A percentile compares a stretch with the other conserved stretches of the same genome.
Conservation (phyloP, 805 yeast species). For the Pichia insulana region DNA sequence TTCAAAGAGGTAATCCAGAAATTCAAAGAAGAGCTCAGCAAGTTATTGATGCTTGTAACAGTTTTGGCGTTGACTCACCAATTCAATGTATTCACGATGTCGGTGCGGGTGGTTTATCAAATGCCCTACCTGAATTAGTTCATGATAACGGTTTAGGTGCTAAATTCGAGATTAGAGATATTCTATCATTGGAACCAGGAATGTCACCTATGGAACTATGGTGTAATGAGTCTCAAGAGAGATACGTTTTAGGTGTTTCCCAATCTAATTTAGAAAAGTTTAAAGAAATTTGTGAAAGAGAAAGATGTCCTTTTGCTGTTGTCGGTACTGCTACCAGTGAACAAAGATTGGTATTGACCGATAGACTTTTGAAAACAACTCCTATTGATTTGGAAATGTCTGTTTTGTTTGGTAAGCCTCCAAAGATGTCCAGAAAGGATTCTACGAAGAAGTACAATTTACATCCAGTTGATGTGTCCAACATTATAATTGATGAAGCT, state of each 20-base stretch:
- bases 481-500: constrained; percentile 49
- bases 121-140: constrained; percentile 94
- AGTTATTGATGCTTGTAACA: constrained; percentile 90
- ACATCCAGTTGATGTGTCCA: constrained; percentile 26
- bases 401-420: constrained; percentile 92
- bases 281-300: constrained; percentile 79
- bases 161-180: constrained; percentile 79
- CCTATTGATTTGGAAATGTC: constrained; percentile 97
- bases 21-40: constrained; percentile 99
- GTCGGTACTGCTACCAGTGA: constrained; percentile 92
- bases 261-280: constrained; percentile 67
- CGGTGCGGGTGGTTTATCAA: constrained; percentile 98
- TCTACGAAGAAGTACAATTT: constrained; percentile 50
- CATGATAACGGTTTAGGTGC: constrained; percentile 98
- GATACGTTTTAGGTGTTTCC: constrained; percentile 90
- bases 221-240: constrained; percentile 99
- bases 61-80: constrained; percentile 67
- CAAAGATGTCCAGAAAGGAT: constrained; percentile 81
- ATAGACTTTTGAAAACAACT: constrained; percentile 63
- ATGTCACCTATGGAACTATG: constrained; percentile 99
- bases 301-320: constrained; percentile 92
- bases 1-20: constrained; percentile 98
- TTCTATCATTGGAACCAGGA: constrained; percentile 87
- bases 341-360: constrained; percentile 73
- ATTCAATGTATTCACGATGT: constrained; percentile 96